These are phyloP conservation scores for Euphorbia tirucalli DNA, from an alignment of 345 rosid species.

Conservation along the genomic window DNA sequence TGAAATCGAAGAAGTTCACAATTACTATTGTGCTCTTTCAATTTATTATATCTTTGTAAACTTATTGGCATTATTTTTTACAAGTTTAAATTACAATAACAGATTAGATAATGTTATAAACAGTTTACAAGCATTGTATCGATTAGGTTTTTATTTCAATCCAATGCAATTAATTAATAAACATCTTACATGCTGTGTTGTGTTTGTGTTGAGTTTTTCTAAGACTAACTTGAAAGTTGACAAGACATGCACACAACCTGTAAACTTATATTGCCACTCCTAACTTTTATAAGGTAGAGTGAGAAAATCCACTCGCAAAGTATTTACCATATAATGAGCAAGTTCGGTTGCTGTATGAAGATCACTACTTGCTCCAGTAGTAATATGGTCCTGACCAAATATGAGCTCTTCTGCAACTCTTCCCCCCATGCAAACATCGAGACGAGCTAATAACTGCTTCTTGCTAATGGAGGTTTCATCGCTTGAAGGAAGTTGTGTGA, in stretches of 20 bases:
- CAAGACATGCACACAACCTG: too few relatives aligned
- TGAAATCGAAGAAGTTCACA: too few relatives aligned
- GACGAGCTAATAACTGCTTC: constrained; percentile 90
- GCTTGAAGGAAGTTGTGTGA: constrained; percentile 90
- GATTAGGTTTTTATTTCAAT: too few relatives aligned
- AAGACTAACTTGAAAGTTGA: too few relatives aligned
- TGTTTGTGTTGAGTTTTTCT: too few relatives aligned
- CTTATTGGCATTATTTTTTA: neutral
- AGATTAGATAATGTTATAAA: neutral
- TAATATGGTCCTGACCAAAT: constrained; percentile 81
- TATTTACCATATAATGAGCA: constrained; percentile 86
- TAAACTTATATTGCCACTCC: neutral
- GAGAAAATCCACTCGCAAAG: neutral
- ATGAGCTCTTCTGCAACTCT: constrained; percentile 99
- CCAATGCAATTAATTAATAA: too few relatives aligned
- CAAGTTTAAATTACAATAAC: neutral
- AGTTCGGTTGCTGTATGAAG: constrained; percentile 88
- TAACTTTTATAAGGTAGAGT: neutral
- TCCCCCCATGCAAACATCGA: constrained; percentile 99
- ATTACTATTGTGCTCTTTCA: too few relatives aligned
- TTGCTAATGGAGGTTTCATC: constrained; percentile 97
- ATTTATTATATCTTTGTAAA: too few relatives aligned
- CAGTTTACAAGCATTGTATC: too few relatives aligned
- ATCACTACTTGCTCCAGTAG: constrained; percentile 98
- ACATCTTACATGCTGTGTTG: too few relatives aligned